Percentiles rank a stretch among this genome's conserved stretches.
phyloP scores from a whole-genome alignment of 108 stramenopile species.

The Aurantiochytrium sp. region DNA sequence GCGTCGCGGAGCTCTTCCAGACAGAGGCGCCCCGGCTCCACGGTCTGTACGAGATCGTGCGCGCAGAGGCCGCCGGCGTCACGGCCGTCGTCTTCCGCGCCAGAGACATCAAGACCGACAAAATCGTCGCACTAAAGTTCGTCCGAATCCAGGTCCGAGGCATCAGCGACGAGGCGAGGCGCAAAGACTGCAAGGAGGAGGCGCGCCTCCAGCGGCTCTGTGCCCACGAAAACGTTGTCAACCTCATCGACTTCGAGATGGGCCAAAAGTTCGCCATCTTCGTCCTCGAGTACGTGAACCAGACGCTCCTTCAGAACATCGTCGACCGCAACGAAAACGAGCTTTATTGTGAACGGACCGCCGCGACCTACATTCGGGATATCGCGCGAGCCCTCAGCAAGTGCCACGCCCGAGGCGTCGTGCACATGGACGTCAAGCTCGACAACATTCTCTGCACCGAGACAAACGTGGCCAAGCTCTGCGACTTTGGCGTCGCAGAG shows the following conservation, averaged over 20 bases:
- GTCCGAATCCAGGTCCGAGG: neutral
- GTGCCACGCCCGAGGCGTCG: neutral
- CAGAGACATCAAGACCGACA: neutral
- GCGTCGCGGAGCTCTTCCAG: neutral
- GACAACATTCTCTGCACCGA: conserved; percentile 6
- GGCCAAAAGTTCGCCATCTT: conserved; percentile 12
- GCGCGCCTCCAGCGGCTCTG: conserved; percentile 3
- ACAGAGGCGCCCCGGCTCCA: neutral
- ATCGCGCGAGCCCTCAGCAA: neutral
- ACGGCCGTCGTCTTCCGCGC: conserved; percentile 1
- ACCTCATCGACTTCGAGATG: neutral
- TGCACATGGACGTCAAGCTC: conserved; percentile 15
- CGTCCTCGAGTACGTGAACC: neutral
- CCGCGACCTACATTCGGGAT: conserved; percentile 16
- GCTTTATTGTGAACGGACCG: neutral
- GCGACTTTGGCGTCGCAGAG: conserved; percentile 28
- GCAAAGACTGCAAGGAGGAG: conserved; percentile 23
- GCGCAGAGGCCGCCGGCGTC: neutral
- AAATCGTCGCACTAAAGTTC: conserved; percentile 10
- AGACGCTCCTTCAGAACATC: neutral
- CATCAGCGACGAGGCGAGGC: neutral
- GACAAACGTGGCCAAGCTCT: neutral
- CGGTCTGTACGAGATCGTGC: neutral
- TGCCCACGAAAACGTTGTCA: conserved; percentile 6
- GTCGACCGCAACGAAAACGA: neutral